A percentile compares a stretch with the other conserved stretches of the same genome.
These are phyloP conservation scores for Clausena lansium DNA, from an alignment of 345 rosid species.

Conservation along the genomic window DNA sequence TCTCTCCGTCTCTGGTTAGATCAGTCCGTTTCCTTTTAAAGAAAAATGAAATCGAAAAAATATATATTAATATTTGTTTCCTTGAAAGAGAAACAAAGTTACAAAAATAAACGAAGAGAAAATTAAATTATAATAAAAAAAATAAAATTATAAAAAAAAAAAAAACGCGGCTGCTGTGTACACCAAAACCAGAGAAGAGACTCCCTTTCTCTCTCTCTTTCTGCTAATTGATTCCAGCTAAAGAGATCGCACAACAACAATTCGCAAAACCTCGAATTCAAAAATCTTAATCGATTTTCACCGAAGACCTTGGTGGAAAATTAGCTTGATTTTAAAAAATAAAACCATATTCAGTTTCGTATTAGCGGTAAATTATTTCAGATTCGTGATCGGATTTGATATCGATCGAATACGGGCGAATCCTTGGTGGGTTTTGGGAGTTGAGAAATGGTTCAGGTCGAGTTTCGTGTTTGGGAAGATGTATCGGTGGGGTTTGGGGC, in stretches of 20 bases:
- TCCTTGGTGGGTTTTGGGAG: slow-evolving; percentile 30
- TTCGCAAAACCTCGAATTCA: slow-evolving; percentile 1
- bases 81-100: not conserved
- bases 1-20: not conserved
- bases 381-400: slow-evolving; percentile 38
- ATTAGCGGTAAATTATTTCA: not conserved
- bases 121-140: slow-evolving; percentile 1
- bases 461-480: slow-evolving; percentile 17
- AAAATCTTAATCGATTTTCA: not conserved
- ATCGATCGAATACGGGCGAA: slow-evolving; percentile 33
- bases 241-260: slow-evolving; percentile 41
- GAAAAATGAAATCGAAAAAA: not conserved
- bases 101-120: not conserved
- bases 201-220: slow-evolving; percentile 24
- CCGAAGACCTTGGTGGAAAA: slow-evolving; percentile 8
- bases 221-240: slow-evolving; percentile 41
- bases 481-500: slow-evolving; percentile 14
- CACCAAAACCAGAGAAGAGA: slow-evolving; percentile 45
- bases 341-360: not conserved
- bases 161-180: slow-evolving; percentile 47
- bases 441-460: slow-evolving; percentile 22
- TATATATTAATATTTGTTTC: not conserved
- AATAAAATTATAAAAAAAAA: slow-evolving; percentile 9
- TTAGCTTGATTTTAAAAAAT: slow-evolving; percentile 8
- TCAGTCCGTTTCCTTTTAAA: slow-evolving; percentile 1